Base-by-base conservation (phyloP, 2,329 filamentous ascomycete species). In the Daldinia sp. region DNA sequence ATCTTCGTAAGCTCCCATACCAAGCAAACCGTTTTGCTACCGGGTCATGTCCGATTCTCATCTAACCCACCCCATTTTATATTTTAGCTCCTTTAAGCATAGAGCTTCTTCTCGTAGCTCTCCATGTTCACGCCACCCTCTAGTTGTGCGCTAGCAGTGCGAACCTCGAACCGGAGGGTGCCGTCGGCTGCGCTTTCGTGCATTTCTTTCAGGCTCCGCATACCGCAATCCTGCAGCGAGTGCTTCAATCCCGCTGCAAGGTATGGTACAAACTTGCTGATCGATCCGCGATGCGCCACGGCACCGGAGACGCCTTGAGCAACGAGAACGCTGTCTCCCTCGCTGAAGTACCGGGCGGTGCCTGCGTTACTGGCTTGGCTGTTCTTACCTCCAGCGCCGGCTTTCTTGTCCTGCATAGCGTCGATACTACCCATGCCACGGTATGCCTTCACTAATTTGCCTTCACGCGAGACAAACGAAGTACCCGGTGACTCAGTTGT, bases 71-170 rank as follows among this genome's bases (percentile, higher is more conserved):
- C 30, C n/a, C 45, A 10, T 32, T 48, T 54, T 32, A n/a, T 7
- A 17, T 51, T 15, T n/a, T 25, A 25, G 58, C 19, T 25, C 3
- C 19, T 27, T 72, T 88, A 97, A 73, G 93, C 93, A 81, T 96
- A 99, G 71, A 99, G 90, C 87, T 98, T 99, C 91, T 99, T 99
- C 85, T 98, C 95, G 78, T 96, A 98, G 77, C 92, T 94, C 83
- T 98, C 93, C 85, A 99, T 93, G 82, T 98, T 96, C 65, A 99
- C 94, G 76, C 94, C 95, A 68, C 95, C 95, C 84, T 99, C 95
- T 62, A 96, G 86, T 86, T 97, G 93, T 51, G 95, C 95, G 79
- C 93, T 97, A 63, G 93, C 91, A 64, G 93, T 98, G 73, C 95
- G 87, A 74, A 98, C 85, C 84, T 99, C 95, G 77, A 99, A 99